phyloP scores from a whole-genome alignment of 2,329 filamentous ascomycete genomes.

The Diplocarpon mali region DNA sequence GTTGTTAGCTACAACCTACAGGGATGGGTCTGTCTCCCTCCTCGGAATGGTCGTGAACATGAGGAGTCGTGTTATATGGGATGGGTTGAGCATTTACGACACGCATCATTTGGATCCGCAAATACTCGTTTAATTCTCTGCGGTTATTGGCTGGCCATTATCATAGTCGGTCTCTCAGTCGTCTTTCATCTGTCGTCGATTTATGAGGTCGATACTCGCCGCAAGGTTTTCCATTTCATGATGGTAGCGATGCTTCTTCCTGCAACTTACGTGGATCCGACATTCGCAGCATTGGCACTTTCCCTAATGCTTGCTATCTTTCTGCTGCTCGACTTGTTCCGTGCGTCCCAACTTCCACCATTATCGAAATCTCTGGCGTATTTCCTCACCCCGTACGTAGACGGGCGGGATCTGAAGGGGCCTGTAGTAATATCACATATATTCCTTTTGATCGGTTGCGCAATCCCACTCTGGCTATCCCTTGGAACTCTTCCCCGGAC shows the following conservation, averaged over 20 bases:
- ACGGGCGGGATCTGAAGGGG: constrained; percentile 83
- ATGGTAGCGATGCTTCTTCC: constrained; percentile 96
- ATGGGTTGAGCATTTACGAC: constrained; percentile 55
- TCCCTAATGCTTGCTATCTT: constrained; percentile 72
- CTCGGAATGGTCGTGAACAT: constrained; percentile 27
- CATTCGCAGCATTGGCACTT: constrained; percentile 72
- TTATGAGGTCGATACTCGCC: constrained; percentile 87
- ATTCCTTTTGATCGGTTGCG: constrained; percentile 88
- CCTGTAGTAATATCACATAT: constrained; percentile 95
- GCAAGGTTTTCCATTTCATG: constrained; percentile 97
- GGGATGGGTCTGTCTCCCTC: constrained; percentile 64
- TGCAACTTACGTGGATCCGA: constrained; percentile 74
- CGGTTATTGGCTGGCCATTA: constrained; percentile 61
- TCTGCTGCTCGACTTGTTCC: constrained; percentile 75
- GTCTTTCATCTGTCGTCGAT: constrained; percentile 65
- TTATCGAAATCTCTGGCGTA: constrained; percentile 73
- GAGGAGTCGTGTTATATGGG: constrained; percentile 38
- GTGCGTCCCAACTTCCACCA: constrained; percentile 84
- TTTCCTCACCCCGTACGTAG: constrained; percentile 88
- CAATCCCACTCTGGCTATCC: constrained; percentile 85
- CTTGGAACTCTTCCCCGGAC: constrained; percentile 56
- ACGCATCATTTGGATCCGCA: constrained; percentile 56
- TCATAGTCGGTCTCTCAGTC: constrained; percentile 59
- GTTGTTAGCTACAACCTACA: constrained; percentile 59
- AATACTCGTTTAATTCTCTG: constrained; percentile 71